Evolutionary conservation across 768 basidiomycete species (phyloP).

Genomic region (Tephrocybe sp.): DNA sequence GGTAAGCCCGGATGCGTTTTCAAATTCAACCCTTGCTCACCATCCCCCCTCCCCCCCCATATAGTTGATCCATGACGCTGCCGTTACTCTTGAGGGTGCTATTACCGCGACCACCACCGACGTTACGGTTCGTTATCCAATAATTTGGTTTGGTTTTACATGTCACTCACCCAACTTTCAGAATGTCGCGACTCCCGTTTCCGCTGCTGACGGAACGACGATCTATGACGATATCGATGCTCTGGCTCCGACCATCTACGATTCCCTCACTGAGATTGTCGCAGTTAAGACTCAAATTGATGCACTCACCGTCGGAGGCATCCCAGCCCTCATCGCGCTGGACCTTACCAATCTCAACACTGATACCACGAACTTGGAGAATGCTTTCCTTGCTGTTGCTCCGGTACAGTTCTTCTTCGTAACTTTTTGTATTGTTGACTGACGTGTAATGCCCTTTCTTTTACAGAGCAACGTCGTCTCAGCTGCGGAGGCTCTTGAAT

Average conservation of each 20-base stretch:
- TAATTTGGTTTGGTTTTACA: neutral
- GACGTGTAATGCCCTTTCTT: neutral
- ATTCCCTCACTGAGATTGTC: conserved; percentile 23
- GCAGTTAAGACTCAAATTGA: conserved; percentile 25
- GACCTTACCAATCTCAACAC: conserved; percentile 27
- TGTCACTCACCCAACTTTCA: neutral
- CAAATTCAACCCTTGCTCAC: neutral
- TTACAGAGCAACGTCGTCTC: conserved; percentile 19
- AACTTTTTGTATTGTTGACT: neutral
- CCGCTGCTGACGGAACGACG: conserved; percentile 23
- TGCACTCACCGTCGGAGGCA: conserved; percentile 26
- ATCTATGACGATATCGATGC: conserved; percentile 22
- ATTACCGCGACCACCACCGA: conserved; percentile 28
- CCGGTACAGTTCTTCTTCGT: conserved; percentile 21
- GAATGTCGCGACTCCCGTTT: conserved; percentile 21
- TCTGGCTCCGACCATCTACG: conserved; percentile 26
- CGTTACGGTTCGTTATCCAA: conserved; percentile 19
- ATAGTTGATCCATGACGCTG: conserved; percentile 30
- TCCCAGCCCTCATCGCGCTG: conserved; percentile 25
- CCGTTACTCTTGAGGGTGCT: conserved; percentile 19
- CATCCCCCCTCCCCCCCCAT: neutral
- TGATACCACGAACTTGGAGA: conserved; percentile 20
- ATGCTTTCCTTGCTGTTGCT: conserved; percentile 24
- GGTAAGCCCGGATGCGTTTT: conserved; percentile 26
- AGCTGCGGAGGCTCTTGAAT: conserved; percentile 13